Evolutionary conservation across 2,329 filamentous ascomycete species (phyloP), one percentile per base, ranked within the genome.

Genomic region (Fusarium sp.): DNA sequence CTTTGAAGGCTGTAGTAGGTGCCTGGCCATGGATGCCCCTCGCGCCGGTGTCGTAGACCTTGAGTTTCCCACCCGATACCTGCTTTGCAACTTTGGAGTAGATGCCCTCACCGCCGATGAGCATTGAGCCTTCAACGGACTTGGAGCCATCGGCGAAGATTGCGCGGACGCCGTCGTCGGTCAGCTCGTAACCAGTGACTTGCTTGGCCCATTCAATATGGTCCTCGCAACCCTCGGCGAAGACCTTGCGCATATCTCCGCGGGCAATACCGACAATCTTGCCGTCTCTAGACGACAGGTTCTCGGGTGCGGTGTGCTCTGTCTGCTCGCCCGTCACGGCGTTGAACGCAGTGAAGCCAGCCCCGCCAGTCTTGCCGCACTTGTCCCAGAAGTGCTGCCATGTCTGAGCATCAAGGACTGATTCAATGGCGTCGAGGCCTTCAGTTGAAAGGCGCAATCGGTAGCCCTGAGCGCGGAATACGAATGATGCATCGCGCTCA

Each of bases 1-100:
- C 83, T 64, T 86, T 87, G 81, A 91, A 92, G 0, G 89, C 89
- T 0, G 85, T 83, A 0, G 85, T 88, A 0, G 89, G 88, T 8
- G 90, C 88, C 74, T 91, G 88, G 0, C 90, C 90, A 69, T 92
- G 90, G 27, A 92, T 91, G 2, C 89, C 89, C 50, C 89, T 78
- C 0, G 89, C 87, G 4, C 89, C 89, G 0, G 88, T 88, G 70
- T 92, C 90, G 73, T 86, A 91, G 6, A 89, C 85, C 75, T 90
- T 91, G 47, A 91, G 75, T 51, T 79, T 84, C 2, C 88, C 89
- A 5, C 80, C 80, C 0, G 87, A 89, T 5, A 91, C 79, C 77
- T 92, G 89, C 70, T 83, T 86, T 0, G 89, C 88, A 12, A 91
- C 83, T 53, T 83, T 82, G 9, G 89, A 91, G 72, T 88, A 86